Evolutionary conservation across 331 rosid genomes (phyloP).

Genomic region (Erythrophleum ivorense): DNA sequence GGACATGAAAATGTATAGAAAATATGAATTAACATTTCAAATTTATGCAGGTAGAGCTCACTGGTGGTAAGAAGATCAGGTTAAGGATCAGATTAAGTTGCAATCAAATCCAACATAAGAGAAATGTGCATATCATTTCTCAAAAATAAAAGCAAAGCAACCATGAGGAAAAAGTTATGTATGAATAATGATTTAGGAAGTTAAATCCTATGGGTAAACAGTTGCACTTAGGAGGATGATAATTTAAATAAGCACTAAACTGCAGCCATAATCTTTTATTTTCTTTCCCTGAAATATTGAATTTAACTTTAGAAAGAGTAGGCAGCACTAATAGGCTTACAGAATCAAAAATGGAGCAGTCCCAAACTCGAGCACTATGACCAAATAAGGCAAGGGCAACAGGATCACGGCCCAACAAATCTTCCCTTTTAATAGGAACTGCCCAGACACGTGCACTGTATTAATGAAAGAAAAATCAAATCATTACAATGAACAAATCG

Average conservation of each 20-base stretch:
- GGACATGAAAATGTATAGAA: conserved; percentile 1
- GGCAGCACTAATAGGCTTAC: conserved; percentile 52
- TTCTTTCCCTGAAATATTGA: conserved; percentile 10
- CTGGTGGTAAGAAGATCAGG: background rate
- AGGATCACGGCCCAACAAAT: conserved; percentile 45
- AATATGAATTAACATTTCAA: conserved; percentile 18
- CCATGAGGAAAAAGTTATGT: background rate
- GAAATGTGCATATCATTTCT: background rate
- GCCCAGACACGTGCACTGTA: conserved; percentile 90
- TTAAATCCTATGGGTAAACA: background rate
- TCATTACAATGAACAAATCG: conserved; percentile 25
- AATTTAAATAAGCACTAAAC: conserved; percentile 4
- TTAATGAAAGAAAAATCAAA: conserved; percentile 38
- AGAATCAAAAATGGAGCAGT: conserved; percentile 75
- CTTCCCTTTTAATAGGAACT: conserved; percentile 47
- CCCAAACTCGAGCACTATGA: conserved; percentile 97
- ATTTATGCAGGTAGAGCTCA: background rate
- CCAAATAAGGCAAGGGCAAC: conserved; percentile 74
- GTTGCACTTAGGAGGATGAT: background rate
- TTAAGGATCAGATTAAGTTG: background rate
- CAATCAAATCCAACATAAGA: background rate
- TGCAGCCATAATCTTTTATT: background rate
- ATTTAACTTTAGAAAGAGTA: conserved; percentile 21
- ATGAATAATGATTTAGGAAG: conserved; percentile 22
- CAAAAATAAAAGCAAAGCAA: background rate